Base-by-base conservation (phyloP, 805 yeast genomes). In the Metschnikowia orientalis region DNA sequence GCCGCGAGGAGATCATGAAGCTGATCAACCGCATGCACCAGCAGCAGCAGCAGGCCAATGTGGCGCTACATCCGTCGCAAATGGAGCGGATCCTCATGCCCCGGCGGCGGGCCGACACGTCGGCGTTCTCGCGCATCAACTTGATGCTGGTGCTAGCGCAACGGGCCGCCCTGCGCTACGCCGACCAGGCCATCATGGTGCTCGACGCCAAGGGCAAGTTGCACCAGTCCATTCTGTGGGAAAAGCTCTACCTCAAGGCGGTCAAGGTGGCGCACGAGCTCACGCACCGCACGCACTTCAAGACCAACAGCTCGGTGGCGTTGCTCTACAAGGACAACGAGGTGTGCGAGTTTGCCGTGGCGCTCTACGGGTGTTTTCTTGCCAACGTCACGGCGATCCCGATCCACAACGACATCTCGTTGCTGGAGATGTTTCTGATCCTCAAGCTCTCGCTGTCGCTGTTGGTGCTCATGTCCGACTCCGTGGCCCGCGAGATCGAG, bases 371-470 rank as follows among this genome's bases (percentile, higher is more conserved):
- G 5, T 89, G 97, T 53, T 85, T 90, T 45, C 64, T 90, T 36
- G 95, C 97, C 1, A 95, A 95, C 2, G 82, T 87, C 28, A 89
- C 92, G 2, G 97, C 97, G 0, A 90, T 92, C 4, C 98, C 98
- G 0, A 77, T 92, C 25, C 84, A 84, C 34, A 79, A 87, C 38
- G 83, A 79, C 34, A 71, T 77, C 17, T 80, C 81, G 19, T 60
- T 79, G 17, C 65, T 66, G 25, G 95, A 88, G 42, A 77, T 88
- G 40, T 69, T 76, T 9, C 79, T 77, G 40, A 81, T 89, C 20
- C 75, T 89, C 57, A 73, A 71, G 26, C 67, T 73, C 19, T 84
- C 97, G 0, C 84, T 80, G 38, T 73, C 94, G 1, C 87, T 81
- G 53, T 65, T 85, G 32, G 80, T 89, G 30, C 62, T 92, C 18